Conservation (phyloP, 208 protist species). For the Acanthamoeba castellanii region DNA sequence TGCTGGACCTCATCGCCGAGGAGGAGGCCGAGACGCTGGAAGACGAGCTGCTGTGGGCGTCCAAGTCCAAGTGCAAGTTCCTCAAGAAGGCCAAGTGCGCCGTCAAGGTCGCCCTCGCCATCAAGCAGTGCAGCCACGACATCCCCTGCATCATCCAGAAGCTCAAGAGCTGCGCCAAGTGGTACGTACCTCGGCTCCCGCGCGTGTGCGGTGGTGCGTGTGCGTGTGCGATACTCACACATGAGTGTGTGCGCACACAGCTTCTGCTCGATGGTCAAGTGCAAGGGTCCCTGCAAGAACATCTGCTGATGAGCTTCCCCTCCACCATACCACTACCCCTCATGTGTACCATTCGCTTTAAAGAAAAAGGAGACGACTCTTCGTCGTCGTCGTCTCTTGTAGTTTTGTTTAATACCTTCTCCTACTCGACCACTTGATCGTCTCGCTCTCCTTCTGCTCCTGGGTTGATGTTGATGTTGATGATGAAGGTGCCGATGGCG, state of each 20-base stretch:
- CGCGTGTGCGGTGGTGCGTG: not conserved
- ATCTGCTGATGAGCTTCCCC: not conserved
- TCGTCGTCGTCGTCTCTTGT: too few species aligned
- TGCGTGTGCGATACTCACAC: not conserved
- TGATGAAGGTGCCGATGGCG: not conserved
- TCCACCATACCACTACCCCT: too few species aligned
- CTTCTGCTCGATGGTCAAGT: not conserved
- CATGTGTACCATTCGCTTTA: too few species aligned
- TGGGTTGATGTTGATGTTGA: not conserved
- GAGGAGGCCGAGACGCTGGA: not conserved
- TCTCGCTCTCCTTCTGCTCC: not conserved
- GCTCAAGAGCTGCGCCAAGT: conserved; percentile 11
- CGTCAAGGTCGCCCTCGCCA: not conserved
- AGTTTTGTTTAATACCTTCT: too few species aligned
- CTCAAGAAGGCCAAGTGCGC: conserved; percentile 29
- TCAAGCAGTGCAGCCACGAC: not conserved
- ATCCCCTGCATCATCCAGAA: conserved; percentile 8
- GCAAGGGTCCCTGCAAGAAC: not conserved
- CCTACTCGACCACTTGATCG: not conserved
- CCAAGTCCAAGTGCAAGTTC: conserved; percentile 9
- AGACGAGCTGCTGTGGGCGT: too few species aligned
- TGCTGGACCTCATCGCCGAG: not conserved
- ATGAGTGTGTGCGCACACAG: not conserved
- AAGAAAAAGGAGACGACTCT: too few species aligned
- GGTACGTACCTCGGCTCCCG: not conserved